Conservation (phyloP, 1,284 basidiomycete species). For the Heterobasidion occidentale region DNA sequence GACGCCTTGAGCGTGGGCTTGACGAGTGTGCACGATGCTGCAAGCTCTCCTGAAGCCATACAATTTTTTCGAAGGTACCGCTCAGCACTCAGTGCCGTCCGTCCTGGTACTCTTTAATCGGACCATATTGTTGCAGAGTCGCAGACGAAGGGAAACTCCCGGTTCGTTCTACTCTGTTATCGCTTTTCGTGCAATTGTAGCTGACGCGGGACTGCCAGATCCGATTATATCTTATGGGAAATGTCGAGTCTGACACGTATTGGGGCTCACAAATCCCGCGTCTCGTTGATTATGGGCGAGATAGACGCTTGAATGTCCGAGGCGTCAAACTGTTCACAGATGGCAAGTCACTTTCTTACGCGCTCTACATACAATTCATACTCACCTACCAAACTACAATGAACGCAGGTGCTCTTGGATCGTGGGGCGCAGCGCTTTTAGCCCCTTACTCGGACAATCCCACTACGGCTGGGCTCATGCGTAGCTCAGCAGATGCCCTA, state of each 20-base stretch:
- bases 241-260: slow-evolving; percentile 47
- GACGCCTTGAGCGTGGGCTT: slow-evolving; percentile 72
- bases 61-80: slow-evolving; percentile 60
- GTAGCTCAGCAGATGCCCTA: slow-evolving; percentile 45
- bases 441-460: slow-evolving; percentile 81
- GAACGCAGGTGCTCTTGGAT: slow-evolving; percentile 72
- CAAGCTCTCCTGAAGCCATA: slow-evolving; percentile 42
- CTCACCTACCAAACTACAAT: neutral
- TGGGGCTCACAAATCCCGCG: slow-evolving; percentile 60
- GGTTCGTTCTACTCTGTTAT: slow-evolving; percentile 32
- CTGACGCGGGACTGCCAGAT: slow-evolving; percentile 32
- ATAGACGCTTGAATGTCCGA: slow-evolving; percentile 61
- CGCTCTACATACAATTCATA: neutral
- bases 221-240: slow-evolving; percentile 74
- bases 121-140: slow-evolving; percentile 8
- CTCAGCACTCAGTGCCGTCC: slow-evolving; percentile 9
- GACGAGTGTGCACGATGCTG: slow-evolving; percentile 81
- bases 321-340: slow-evolving; percentile 82
- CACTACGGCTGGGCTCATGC: slow-evolving; percentile 62
- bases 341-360: slow-evolving; percentile 30
- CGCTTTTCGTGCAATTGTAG: slow-evolving; percentile 2
- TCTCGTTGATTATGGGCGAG: slow-evolving; percentile 52
- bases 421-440: slow-evolving; percentile 84
- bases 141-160: slow-evolving; percentile 53
- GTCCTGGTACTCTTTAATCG: neutral